Evolutionary conservation across 2,329 filamentous ascomycete genomes (phyloP), one percentile per base, ranked within the genome.

Genomic region (Venturiaceae sp.): DNA sequence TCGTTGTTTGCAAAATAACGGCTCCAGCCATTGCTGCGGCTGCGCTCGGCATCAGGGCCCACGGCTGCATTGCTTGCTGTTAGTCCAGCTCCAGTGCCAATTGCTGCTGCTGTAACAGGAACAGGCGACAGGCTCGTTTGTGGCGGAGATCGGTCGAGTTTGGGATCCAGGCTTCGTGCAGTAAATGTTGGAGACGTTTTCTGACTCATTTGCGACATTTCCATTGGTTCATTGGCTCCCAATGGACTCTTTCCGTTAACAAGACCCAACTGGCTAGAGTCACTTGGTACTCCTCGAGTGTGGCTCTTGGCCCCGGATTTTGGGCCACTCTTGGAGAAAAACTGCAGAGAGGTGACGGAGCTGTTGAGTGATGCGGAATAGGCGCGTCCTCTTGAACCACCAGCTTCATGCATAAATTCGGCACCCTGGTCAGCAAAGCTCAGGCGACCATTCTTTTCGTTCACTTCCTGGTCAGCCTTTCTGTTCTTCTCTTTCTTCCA

Each of bases 1-100:
- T 85, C 87, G 57, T 86, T 87, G 55, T 85, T 86, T 14, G 86
- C 88, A 81, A 87, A 90, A 71, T 90, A 90, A 57, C 83, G 77
- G 69, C 88, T 89, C 87, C 87, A 90, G 52, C 87, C 87, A 11
- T 87, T 90, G 66, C 85, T 88, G 21, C 72, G 70, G 58, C 68
- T 72, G 62, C 69, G 65, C 23, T 28, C 47, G 37, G 44, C 34
- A 28, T 67, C 61, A 63, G 71, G 21, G 67, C 63, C 62, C 69
- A 66, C 64, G 71, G 67, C 62, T 72, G 72, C 19, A 69, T 61
- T 52, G 13, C 52, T 64, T 69, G 41, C 66, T 66, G 23, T 66
- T 68, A 61, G 72, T 37, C n/a, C n/a, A 23, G 52, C n/a, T 14
- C n/a, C 32, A 70, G 63, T 71, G 70, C 57, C 69, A 63, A 8